Base-by-base conservation (phyloP, 805 yeast species). In the Komagataella ulmi region DNA sequence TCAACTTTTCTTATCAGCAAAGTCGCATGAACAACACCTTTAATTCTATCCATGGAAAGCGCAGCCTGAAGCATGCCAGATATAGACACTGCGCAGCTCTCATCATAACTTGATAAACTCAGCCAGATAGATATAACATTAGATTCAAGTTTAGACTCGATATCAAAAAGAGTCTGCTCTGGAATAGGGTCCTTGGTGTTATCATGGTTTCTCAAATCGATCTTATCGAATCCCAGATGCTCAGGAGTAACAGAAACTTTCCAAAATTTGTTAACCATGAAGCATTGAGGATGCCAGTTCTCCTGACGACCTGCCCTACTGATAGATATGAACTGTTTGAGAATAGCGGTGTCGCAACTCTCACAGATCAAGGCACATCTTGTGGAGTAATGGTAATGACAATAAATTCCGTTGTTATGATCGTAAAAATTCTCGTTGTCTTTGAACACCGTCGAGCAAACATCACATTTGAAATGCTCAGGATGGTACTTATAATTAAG, bases 271-370 rank as follows among this genome's bases (percentile, higher is more conserved):
- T 86, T 90, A 49, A 93, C 95, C 89, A 95, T 95, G 63, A 89
- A 93, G 71, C 99, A 93, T 64, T 95, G 98, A 1, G 97, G 98
- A 67, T 93, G 99, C 99, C 99, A 93, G 63, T 88, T 95, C 65
- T 90, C 96, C 53, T 86, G 84, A 58, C 83, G 77, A 19, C 97
- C 97, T 50, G 97, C 96, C 58, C 93, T 76, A 54, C 81, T 87
- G 47, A 91, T 80, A 65, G 91, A 97, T 44, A 91, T 96, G 65
- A 89, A 93, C 63, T 93, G 98, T 62, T 89, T 89, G 44, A 95
- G 77, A 50, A 95, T 93, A 1, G 97, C 87, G 44, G 87, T 83
- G 53, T 82, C 77, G 68, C 99, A 93, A 36, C 98, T 97, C 68
- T 88, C 95, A 68, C 99, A 93, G 52, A 83, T 82, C 36, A 85